Conservation (phyloP, 345 rosid species). For the Lepidium africanum region DNA sequence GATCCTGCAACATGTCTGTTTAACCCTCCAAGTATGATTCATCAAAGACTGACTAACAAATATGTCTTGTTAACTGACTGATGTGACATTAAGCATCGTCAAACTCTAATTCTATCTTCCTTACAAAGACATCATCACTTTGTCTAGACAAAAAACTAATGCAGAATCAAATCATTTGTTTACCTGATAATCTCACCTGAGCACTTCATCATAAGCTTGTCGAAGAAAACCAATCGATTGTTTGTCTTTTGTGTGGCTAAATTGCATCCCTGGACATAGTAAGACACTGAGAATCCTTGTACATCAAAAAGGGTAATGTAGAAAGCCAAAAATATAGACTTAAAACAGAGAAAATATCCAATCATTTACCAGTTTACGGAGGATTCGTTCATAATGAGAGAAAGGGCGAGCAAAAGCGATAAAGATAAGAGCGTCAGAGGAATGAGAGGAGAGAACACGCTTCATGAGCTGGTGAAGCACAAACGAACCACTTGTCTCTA, state of each 20-base stretch:
- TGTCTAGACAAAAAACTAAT: neutral
- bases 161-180: neutral
- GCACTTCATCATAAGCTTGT: constrained; percentile 52
- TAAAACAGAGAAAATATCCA: neutral
- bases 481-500: constrained; percentile 77
- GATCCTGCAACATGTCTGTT: neutral
- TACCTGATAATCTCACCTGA: constrained; percentile 75
- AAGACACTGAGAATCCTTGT: neutral
- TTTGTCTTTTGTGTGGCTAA: constrained; percentile 49
- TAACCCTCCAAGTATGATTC: neutral
- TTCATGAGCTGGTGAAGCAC: constrained; percentile 76
- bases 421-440: constrained; percentile 48
- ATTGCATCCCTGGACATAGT: constrained; percentile 65
- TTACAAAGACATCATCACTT: neutral
- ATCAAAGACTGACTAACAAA: neutral
- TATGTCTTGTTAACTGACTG: neutral
- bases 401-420: constrained; percentile 73
- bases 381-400: constrained; percentile 83
- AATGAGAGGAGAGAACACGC: constrained; percentile 48
- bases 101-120: neutral
- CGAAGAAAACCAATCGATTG: constrained; percentile 58
- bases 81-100: neutral
- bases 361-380: constrained; percentile 58
- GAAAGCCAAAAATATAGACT: neutral
- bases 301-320: neutral